Conservation (phyloP, 140 eudicot genomes). For the Bidens hawaiensis region DNA sequence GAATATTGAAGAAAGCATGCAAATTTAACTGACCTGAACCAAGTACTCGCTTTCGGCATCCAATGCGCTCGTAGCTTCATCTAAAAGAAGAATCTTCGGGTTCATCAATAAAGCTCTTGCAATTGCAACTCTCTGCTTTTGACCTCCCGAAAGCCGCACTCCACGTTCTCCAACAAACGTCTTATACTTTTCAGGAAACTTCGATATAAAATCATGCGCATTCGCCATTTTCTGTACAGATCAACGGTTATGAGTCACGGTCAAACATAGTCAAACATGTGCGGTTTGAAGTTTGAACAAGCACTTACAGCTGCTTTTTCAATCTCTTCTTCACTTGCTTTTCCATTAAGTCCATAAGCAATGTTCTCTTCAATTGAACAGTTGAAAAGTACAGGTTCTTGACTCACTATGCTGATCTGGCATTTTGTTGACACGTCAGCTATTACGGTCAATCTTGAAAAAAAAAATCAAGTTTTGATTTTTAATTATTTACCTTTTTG, state of each 20-base stretch:
- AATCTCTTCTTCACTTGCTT: slow-evolving; percentile 64
- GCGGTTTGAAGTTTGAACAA: too few relatives aligned
- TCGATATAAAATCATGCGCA: slow-evolving; percentile 77
- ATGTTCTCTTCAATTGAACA: slow-evolving; percentile 87
- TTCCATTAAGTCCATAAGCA: slow-evolving; percentile 83
- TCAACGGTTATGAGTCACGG: background rate
- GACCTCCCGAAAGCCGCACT: slow-evolving; percentile 92
- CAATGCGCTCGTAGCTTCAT: slow-evolving; percentile 91
- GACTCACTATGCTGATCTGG: slow-evolving; percentile 95
- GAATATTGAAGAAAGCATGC: background rate
- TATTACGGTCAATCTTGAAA: slow-evolving; percentile 2
- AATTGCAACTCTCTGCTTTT: slow-evolving; percentile 90
- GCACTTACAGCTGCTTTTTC: slow-evolving; percentile 98
- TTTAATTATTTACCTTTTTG: slow-evolving; percentile 54
- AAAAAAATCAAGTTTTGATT: background rate
- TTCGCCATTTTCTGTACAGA: slow-evolving; percentile 83
- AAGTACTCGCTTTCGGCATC: slow-evolving; percentile 96
- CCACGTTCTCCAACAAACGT: slow-evolving; percentile 95
- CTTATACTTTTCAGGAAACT: slow-evolving; percentile 79
- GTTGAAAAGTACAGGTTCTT: slow-evolving; percentile 87
- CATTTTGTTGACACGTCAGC: background rate
- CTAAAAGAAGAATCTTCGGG: slow-evolving; percentile 76
- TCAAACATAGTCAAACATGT: background rate
- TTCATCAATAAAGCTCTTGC: slow-evolving; percentile 87
- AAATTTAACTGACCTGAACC: slow-evolving; percentile 77